Evolutionary conservation across 2,329 filamentous ascomycete species (phyloP).

Genomic region (Hymenoscyphus albidus): DNA sequence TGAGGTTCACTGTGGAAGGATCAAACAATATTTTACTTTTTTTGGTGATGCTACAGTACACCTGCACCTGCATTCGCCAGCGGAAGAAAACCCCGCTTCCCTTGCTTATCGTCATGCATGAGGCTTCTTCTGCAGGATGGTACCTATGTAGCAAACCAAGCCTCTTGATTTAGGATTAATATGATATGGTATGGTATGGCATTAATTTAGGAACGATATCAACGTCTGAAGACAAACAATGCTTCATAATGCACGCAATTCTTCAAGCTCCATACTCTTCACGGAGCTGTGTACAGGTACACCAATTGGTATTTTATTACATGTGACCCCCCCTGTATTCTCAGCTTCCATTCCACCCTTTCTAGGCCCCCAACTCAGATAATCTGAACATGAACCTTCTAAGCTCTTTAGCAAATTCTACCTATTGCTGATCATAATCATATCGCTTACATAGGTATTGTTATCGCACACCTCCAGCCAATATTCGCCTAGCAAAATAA

Average conservation of each 20-base stretch:
- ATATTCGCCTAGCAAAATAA: background rate
- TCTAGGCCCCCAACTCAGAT: background rate
- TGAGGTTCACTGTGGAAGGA: background rate
- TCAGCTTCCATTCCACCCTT: background rate
- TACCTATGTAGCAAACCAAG: no score
- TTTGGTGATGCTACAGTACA: background rate
- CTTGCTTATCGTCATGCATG: conserved; percentile 1
- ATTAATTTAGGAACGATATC: no score
- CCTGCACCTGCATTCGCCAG: background rate
- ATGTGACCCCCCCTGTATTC: background rate
- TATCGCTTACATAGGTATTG: background rate
- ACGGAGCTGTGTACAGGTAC: no score
- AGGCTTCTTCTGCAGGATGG: background rate
- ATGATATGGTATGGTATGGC: no score
- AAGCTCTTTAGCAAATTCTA: background rate
- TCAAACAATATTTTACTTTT: background rate
- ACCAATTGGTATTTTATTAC: background rate
- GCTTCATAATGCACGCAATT: no score
- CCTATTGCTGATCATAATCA: background rate
- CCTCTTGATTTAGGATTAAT: no score
- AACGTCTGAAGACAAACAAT: no score
- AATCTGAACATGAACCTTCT: background rate
- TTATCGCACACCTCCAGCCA: background rate
- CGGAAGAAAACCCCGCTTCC: conserved; percentile 1
- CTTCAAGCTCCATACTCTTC: no score